A percentile compares a stretch with the other conserved stretches of the same genome.
These are phyloP conservation scores for Neoboletus magnificus DNA, from an alignment of 768 basidiomycete genomes.

Conservation along the genomic window DNA sequence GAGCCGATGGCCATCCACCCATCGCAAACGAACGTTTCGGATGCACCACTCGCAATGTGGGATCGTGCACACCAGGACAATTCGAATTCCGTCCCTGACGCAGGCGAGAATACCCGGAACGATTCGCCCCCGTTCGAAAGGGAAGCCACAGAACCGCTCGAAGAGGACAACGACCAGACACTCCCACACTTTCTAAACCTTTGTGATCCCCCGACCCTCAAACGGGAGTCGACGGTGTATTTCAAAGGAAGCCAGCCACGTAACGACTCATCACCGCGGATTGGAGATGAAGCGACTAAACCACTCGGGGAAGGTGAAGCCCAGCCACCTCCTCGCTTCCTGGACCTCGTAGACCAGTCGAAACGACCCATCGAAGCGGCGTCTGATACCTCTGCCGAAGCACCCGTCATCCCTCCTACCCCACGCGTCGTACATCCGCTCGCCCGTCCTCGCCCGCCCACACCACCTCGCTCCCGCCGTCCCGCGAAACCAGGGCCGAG, in stretches of 20 bases:
- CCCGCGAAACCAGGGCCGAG: background rate
- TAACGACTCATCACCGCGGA: background rate
- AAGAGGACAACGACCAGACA: background rate
- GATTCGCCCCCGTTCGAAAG: background rate
- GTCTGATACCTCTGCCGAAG: background rate
- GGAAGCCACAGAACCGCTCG: background rate
- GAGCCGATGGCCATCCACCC: background rate
- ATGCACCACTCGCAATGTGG: background rate
- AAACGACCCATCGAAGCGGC: background rate
- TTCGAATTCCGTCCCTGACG: background rate
- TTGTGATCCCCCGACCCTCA: background rate
- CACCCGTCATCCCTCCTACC: background rate
- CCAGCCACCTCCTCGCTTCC: background rate
- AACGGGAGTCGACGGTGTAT: background rate
- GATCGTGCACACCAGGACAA: background rate
- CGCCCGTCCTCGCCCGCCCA: constrained; percentile 2
- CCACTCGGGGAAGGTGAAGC: background rate
- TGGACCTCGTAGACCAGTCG: background rate
- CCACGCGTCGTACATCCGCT: background rate
- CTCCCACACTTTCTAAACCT: background rate
- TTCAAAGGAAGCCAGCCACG: background rate
- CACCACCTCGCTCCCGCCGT: background rate
- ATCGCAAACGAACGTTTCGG: background rate
- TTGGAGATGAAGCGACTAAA: background rate
- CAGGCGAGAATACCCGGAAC: background rate